Conservation (phyloP, 2,329 filamentous ascomycete species). For the Hyphodiscus sp. region DNA sequence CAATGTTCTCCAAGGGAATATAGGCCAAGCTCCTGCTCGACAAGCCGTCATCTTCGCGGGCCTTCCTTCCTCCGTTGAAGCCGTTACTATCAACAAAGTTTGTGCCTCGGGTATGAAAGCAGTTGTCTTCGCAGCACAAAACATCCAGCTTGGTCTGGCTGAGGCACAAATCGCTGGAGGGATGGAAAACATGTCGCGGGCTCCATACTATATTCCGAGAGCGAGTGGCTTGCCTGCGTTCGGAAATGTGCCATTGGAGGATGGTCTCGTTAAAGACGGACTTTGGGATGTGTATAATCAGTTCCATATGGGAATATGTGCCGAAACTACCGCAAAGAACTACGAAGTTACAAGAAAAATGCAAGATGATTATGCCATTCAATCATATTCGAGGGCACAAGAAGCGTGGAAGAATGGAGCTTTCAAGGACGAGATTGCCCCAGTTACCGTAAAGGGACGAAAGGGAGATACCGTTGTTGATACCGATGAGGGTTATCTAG, state of each 20-base stretch:
- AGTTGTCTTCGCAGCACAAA: constrained; percentile 82
- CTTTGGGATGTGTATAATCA: constrained; percentile 95
- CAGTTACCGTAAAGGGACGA: constrained; percentile 75
- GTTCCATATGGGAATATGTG: constrained; percentile 97
- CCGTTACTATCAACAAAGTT: constrained; percentile 95
- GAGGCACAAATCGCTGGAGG: constrained; percentile 89
- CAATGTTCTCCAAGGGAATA: constrained; percentile 77
- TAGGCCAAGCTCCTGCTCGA: constrained; percentile 86
- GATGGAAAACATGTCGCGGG: constrained; percentile 96
- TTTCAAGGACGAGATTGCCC: constrained; percentile 85
- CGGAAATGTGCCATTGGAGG: constrained; percentile 80
- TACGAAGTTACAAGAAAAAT: constrained; percentile 72
- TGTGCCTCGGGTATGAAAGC: constrained; percentile 94
- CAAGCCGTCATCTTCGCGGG: constrained; percentile 88
- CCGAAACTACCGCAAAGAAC: constrained; percentile 90
- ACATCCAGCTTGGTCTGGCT: constrained; percentile 85
- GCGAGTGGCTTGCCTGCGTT: constrained; percentile 79
- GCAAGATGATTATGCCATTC: constrained; percentile 87
- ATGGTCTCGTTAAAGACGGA: constrained; percentile 90
- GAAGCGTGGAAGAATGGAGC: constrained; percentile 76
- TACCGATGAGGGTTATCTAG: constrained; percentile 83
- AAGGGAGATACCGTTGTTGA: constrained; percentile 77
- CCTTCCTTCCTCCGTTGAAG: constrained; percentile 73
- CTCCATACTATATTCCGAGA: constrained; percentile 83
- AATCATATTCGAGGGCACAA: constrained; percentile 83